Evolutionary conservation across 2,329 filamentous ascomycete species (phyloP).

Genomic region (Diaporthe ilicicola): DNA sequence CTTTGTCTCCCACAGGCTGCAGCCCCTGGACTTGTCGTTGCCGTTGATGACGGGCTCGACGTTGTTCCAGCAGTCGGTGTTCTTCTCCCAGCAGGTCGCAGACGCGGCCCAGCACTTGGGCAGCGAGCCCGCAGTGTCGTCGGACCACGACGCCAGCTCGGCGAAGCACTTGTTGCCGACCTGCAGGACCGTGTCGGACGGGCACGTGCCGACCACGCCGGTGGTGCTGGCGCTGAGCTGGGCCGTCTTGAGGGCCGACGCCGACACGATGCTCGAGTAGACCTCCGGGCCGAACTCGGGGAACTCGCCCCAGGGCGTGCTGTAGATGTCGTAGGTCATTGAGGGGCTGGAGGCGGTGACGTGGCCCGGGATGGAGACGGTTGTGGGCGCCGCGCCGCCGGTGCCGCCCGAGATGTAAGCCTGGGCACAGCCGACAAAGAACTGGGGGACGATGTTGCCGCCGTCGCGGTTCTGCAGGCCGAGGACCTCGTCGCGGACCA

Average conservation of each 20-base stretch:
- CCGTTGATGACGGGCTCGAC: constrained; percentile 25
- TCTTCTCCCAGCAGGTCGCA: constrained; percentile 19
- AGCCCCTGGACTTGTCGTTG: constrained; percentile 17
- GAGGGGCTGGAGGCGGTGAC: constrained; percentile 7
- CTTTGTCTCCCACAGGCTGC: constrained; percentile 19
- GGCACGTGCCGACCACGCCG: constrained; percentile 1
- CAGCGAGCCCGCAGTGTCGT: constrained; percentile 6
- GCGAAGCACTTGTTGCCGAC: constrained; percentile 22
- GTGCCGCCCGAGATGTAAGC: constrained; percentile 4
- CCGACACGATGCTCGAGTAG: background rate
- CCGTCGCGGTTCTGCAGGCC: constrained; percentile 23
- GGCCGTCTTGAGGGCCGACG: background rate
- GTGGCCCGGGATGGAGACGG: constrained; percentile 5
- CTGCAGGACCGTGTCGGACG: background rate
- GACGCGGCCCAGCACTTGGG: constrained; percentile 20
- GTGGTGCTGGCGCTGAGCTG: background rate
- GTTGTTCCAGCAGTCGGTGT: constrained; percentile 12
- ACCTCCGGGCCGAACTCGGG: constrained; percentile 21
- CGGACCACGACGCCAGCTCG: constrained; percentile 12
- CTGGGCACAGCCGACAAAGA: constrained; percentile 15
- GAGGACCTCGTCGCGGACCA: constrained; percentile 20
- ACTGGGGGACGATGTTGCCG: constrained; percentile 17
- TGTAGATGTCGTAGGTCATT: constrained; percentile 17
- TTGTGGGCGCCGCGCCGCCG: background rate
- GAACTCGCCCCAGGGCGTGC: constrained; percentile 13